phyloP scores from a whole-genome alignment of 2,329 filamentous ascomycete species.

The Colletotrichum brevisporum region DNA sequence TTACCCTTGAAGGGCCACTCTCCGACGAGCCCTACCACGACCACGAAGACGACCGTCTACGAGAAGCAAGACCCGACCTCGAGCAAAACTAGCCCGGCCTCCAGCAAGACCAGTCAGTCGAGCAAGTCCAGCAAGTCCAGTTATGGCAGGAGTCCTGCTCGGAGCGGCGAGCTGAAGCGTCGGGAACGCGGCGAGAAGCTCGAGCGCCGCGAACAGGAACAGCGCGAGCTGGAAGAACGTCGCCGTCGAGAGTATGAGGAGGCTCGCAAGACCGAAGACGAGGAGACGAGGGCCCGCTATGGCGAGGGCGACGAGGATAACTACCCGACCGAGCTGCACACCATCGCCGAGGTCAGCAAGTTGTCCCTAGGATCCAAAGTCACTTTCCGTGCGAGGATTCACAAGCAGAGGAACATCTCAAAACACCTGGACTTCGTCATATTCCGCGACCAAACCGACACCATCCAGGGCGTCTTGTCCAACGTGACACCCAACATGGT shows the following conservation, averaged over 20 bases:
- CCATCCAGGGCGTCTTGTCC: constrained; percentile 84
- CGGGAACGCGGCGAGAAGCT: constrained; percentile 33
- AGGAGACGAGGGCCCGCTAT: constrained; percentile 33
- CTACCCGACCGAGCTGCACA: constrained; percentile 32
- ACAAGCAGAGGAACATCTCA: constrained; percentile 86
- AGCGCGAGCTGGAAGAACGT: constrained; percentile 32
- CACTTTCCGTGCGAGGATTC: constrained; percentile 70
- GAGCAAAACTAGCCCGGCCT: constrained; percentile 16
- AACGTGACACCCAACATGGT: constrained; percentile 77
- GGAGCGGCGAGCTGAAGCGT: constrained; percentile 31
- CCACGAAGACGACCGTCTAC: constrained; percentile 26
- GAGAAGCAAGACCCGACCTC: constrained; percentile 25
- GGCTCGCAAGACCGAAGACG: constrained; percentile 32
- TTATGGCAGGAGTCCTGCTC: constrained; percentile 14
- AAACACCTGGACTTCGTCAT: constrained; percentile 87
- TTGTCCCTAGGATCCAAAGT: constrained; percentile 53
- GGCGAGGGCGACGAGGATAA: constrained; percentile 28
- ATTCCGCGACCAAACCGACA: constrained; percentile 86
- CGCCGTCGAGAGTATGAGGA: constrained; percentile 24
- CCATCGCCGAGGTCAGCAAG: constrained; percentile 33
- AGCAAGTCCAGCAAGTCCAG: constrained; percentile 28
- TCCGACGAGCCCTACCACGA: constrained; percentile 1
- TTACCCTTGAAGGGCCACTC: constrained; percentile 23
- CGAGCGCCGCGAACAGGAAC: constrained; percentile 18
- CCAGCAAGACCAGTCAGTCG: constrained; percentile 29